A percentile compares a stretch with the other conserved stretches of the same genome.
These are phyloP conservation scores for Bruguiera hainesii DNA, from an alignment of 441 rosid genomes.

Conservation along the genomic window DNA sequence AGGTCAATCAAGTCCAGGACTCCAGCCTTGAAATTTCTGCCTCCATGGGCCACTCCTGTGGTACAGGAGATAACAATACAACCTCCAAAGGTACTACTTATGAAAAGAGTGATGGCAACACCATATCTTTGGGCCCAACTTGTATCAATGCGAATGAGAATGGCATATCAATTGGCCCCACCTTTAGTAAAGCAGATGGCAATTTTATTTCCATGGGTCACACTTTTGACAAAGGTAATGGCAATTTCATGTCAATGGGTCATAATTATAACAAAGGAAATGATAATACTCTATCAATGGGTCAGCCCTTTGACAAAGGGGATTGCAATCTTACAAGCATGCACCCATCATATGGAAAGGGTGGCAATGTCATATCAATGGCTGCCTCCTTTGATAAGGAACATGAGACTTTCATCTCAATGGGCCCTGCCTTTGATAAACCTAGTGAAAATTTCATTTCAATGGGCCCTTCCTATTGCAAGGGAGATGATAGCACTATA, in stretches of 20 bases:
- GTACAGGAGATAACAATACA: slow-evolving; percentile 33
- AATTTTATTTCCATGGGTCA: slow-evolving; percentile 30
- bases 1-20: slow-evolving; percentile 51
- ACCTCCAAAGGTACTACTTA: slow-evolving; percentile 25
- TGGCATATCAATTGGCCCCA: slow-evolving; percentile 29
- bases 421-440: slow-evolving; percentile 34
- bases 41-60: slow-evolving; percentile 31
- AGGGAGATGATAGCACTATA: slow-evolving; percentile 34
- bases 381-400: slow-evolving; percentile 36
- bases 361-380: slow-evolving; percentile 33
- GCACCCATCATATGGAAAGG: slow-evolving; percentile 30
- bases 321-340: slow-evolving; percentile 34
- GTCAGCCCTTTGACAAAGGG: slow-evolving; percentile 41
- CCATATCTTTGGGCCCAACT: slow-evolving; percentile 34
- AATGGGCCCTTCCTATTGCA: slow-evolving; percentile 29
- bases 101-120: slow-evolving; percentile 23
- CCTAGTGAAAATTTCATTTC: slow-evolving; percentile 37
- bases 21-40: slow-evolving; percentile 33
- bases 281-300: slow-evolving; percentile 36
- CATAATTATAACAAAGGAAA: slow-evolving; percentile 36
- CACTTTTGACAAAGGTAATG: slow-evolving; percentile 12
- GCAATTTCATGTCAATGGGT: slow-evolving; percentile 22
- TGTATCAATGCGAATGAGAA: slow-evolving; percentile 39
- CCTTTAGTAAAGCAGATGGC: slow-evolving; percentile 26
- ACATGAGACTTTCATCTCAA: slow-evolving; percentile 34